A percentile compares a stretch with the other conserved stretches of the same genome.
Evolutionary conservation across 2,329 filamentous ascomycete genomes (phyloP).

Genomic region (Chrysoporthe cubensis): DNA sequence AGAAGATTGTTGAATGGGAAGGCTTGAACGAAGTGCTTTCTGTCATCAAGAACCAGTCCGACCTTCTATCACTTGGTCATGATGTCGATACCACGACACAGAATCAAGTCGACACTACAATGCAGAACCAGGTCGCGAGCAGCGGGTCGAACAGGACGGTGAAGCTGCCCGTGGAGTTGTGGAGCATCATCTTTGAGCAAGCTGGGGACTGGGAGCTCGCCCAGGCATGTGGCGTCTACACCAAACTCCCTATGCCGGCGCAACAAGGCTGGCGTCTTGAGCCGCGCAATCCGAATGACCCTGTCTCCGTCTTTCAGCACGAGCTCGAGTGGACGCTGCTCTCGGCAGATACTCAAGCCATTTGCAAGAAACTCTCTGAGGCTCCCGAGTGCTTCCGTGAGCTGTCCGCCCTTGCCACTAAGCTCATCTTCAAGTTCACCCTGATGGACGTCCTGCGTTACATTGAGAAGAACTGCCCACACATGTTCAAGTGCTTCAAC

Average conservation of each 20-base stretch:
- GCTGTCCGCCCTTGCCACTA: conserved; percentile 80
- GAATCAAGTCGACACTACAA: conserved; percentile 59
- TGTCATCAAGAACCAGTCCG: conserved; percentile 76
- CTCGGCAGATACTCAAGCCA: conserved; percentile 68
- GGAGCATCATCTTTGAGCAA: conserved; percentile 84
- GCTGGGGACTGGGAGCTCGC: conserved; percentile 91
- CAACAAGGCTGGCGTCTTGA: conserved; percentile 64
- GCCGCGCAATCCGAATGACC: conserved; percentile 63
- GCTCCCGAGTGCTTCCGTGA: conserved; percentile 71
- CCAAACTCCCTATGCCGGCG: conserved; percentile 71
- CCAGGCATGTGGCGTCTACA: conserved; percentile 78
- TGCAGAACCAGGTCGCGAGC: conserved; percentile 41
- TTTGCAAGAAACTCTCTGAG: conserved; percentile 74
- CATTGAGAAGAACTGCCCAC: conserved; percentile 61
- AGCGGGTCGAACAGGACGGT: conserved; percentile 42
- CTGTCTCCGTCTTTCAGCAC: conserved; percentile 72
- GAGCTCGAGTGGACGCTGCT: conserved; percentile 87
- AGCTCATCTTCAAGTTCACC: conserved; percentile 89
- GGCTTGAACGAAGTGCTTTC: conserved; percentile 73
- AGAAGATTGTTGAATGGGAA: conserved; percentile 63
- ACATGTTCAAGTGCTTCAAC: conserved; percentile 86
- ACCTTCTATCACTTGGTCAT: conserved; percentile 73
- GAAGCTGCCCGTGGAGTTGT: conserved; percentile 80
- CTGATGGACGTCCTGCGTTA: conserved; percentile 78
- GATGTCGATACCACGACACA: conserved; percentile 63